Percentiles rank a stretch among this genome's conserved stretches.
Evolutionary conservation across 192 early-diverging fungal genomes (phyloP).

Genomic region (Entomortierella lignicola): DNA sequence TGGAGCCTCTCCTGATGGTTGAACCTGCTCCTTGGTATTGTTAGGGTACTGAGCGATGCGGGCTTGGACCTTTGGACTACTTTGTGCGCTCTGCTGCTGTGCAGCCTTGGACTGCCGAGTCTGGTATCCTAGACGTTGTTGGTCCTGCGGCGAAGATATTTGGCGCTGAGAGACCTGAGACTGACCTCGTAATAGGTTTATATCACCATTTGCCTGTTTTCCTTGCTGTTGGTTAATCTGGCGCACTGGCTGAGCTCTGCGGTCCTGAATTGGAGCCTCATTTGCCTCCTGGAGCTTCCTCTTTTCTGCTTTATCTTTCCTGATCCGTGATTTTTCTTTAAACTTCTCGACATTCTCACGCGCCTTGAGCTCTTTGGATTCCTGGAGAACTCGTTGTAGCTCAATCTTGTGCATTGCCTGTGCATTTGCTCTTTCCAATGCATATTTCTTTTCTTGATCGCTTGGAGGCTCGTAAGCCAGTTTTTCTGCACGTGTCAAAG

Average conservation of each 20-base stretch:
- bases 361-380: constrained; percentile 11
- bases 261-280: constrained; percentile 34
- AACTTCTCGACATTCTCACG: constrained; percentile 33
- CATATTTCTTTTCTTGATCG: constrained; percentile 17
- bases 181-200: constrained; percentile 9
- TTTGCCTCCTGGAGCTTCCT: constrained; percentile 23
- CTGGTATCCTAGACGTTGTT: constrained; percentile 15
- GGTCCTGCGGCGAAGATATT: too few species aligned
- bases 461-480: constrained; percentile 14
- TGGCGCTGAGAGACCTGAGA: too few species aligned
- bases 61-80: constrained; percentile 7
- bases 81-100: constrained; percentile 19
- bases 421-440: constrained; percentile 14
- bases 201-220: constrained; percentile 8
- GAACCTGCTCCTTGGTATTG: constrained; percentile 7
- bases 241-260: constrained; percentile 40
- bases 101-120: constrained; percentile 32
- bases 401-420: constrained; percentile 14
- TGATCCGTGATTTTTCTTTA: constrained; percentile 20
- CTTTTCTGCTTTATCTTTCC: constrained; percentile 30
- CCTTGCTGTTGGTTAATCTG: constrained; percentile 46
- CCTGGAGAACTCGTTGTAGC: constrained; percentile 10
- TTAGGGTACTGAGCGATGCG: constrained; percentile 4
- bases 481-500: constrained; percentile 7
- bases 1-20: background rate